phyloP scores from a whole-genome alignment of 495 filamentous ascomycete species.

The Penicillium odoratum region DNA sequence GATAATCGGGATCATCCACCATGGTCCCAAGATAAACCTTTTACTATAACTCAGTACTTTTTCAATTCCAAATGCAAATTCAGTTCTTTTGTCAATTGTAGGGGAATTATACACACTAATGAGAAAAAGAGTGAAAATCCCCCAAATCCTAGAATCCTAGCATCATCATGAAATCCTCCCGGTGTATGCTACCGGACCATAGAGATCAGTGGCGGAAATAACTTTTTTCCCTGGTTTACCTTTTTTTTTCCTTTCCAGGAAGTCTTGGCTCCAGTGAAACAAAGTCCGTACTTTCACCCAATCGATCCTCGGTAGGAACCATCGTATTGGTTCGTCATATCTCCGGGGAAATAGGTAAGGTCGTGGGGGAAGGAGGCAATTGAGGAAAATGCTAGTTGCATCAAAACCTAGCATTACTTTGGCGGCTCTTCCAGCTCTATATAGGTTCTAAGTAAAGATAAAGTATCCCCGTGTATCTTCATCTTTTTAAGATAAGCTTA shows the following conservation, averaged over 20 bases:
- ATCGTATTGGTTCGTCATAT: neutral
- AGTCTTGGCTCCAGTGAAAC: neutral
- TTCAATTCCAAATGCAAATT: neutral
- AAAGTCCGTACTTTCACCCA: conserved; percentile 1
- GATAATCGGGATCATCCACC: conserved; percentile 16
- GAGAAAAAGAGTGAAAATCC: neutral
- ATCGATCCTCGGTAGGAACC: conserved; percentile 1
- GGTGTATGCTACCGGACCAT: conserved; percentile 1
- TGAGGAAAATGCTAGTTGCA: neutral
- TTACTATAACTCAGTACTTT: neutral
- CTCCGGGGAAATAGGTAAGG: conserved; percentile 4
- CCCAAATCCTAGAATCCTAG: neutral
- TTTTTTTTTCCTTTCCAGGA: neutral
- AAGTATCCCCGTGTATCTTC: neutral
- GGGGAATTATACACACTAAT: neutral
- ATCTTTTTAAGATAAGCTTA: neutral
- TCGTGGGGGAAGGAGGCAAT: neutral
- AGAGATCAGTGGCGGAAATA: conserved; percentile 3
- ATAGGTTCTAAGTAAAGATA: neutral
- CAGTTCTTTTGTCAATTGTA: neutral
- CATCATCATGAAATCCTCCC: conserved; percentile 10
- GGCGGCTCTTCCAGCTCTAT: neutral
- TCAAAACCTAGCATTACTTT: neutral
- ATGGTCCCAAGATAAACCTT: neutral
- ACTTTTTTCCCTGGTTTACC: neutral